Evolutionary conservation across 164 flowering plant species (phyloP).

Genomic region (Amborella trichopoda): DNA sequence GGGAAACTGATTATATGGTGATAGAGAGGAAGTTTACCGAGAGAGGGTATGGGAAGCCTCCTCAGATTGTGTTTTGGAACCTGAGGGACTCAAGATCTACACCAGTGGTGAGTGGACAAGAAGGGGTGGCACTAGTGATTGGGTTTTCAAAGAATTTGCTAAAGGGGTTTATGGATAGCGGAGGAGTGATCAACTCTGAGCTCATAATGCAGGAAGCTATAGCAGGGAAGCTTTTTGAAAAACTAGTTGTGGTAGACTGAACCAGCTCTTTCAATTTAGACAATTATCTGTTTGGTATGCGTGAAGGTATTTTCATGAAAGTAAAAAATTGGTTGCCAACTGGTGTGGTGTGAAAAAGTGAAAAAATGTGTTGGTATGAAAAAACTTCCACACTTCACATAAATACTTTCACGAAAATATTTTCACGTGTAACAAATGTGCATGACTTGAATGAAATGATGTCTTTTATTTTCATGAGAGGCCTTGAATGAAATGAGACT

Average conservation of each 20-base stretch:
- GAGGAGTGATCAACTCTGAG: constrained; percentile 22
- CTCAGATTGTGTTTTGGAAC: constrained; percentile 50
- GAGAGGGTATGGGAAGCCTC: constrained; percentile 18
- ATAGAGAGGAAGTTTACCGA: constrained; percentile 26
- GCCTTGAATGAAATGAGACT: too few species aligned
- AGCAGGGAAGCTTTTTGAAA: constrained; percentile 20
- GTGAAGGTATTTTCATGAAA: too few species aligned
- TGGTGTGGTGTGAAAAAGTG: too few species aligned
- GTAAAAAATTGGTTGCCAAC: too few species aligned
- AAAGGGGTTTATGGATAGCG: constrained; percentile 30
- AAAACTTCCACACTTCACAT: too few species aligned
- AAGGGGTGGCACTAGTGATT: constrained; percentile 42
- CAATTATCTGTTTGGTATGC: too few species aligned
- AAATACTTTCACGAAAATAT: too few species aligned
- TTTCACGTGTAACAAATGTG: too few species aligned
- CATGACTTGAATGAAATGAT: too few species aligned
- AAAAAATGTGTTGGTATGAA: too few species aligned
- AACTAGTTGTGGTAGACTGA: constrained; percentile 28
- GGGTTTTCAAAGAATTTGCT: constrained; percentile 47
- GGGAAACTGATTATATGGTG: constrained; percentile 42
- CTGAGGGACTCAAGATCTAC: constrained; percentile 29
- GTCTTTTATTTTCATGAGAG: too few species aligned
- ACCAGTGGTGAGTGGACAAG: constrained; percentile 22
- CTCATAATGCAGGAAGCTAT: constrained; percentile 31
- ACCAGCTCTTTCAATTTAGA: too few species aligned